Base-by-base conservation (phyloP, 1,284 basidiomycete genomes). In the Ustilago xerochloae region DNA sequence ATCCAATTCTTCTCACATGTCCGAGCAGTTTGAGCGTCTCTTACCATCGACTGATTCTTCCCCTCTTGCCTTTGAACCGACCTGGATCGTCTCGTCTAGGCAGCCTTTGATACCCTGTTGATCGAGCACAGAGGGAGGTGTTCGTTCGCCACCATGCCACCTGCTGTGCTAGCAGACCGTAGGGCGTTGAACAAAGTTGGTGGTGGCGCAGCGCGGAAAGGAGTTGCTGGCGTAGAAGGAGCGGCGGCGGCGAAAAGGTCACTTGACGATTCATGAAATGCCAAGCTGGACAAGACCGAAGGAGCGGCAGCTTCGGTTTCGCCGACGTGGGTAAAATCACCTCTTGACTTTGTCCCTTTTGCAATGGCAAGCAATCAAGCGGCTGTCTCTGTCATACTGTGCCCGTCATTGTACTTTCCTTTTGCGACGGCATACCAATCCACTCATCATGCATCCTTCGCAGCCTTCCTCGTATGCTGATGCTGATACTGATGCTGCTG, bases 1-100 rank as follows among this genome's bases (percentile, higher is more conserved):
- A 63, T 39, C 36, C 18, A 47, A 63, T 59, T 63, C 60, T 69
- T 69, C 60, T 63, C 66, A 63, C 66, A 69, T 56, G 60, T 63
- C 66, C 66, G 66, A 69, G 65, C 38, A 22, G 20, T 33, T 22
- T n/a, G 22, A 32, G 30, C n/a, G 18, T 30, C 12, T 29, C 38
- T 43, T 43, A 9, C 9, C 45, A 7, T 20, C 6, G 45, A 29
- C 22, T 36, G 22, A 26, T 36, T 33, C 20, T 32, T 46, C 7
- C 36, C 12, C 33, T 35, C 33, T 35, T 9, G 8, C 33, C 33
- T 35, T 35, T 35, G 33, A 8, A 35, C 33, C n/a, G n/a, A n/a
- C n/a, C n/a, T n/a, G n/a, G n/a, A n/a, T n/a, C n/a, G n/a, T n/a
- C n/a, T n/a, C n/a, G n/a, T n/a, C n/a, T n/a, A n/a, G n/a, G n/a